Evolutionary conservation across 2,329 filamentous ascomycete species (phyloP).

Genomic region (Rachicladosporium sp.): DNA sequence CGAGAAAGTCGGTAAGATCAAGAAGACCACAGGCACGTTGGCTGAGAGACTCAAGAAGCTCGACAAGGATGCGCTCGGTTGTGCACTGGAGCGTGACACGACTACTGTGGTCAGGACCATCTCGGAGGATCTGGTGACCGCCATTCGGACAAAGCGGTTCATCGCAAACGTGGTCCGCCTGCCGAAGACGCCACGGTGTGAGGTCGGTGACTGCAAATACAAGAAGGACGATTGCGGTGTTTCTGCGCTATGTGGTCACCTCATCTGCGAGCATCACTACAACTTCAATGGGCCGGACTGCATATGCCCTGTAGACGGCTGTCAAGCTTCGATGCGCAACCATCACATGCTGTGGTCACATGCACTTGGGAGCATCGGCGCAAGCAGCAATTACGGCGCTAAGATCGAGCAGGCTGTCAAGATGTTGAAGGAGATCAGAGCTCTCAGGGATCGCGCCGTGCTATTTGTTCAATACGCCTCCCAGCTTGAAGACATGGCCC

Average conservation of each 20-base stretch:
- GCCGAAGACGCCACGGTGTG: background rate
- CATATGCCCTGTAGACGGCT: slow-evolving; percentile 29
- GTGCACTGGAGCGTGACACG: too few species aligned
- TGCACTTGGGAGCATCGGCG: slow-evolving; percentile 19
- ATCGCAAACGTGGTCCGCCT: slow-evolving; percentile 10
- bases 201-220: background rate
- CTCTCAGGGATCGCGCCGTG: slow-evolving; percentile 37
- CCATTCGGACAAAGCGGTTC: slow-evolving; percentile 14
- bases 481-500: slow-evolving; percentile 28
- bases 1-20: too few species aligned
- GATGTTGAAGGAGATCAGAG: slow-evolving; percentile 29
- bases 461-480: slow-evolving; percentile 43
- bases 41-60: too few species aligned
- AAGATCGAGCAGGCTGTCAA: slow-evolving; percentile 37
- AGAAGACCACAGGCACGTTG: too few species aligned
- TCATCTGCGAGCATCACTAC: slow-evolving; percentile 34
- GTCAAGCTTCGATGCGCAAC: slow-evolving; percentile 25
- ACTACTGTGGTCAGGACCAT: slow-evolving; percentile 9
- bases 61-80: too few species aligned
- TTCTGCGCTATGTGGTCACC: slow-evolving; percentile 40
- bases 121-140: slow-evolving; percentile 11
- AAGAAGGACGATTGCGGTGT: slow-evolving; percentile 16
- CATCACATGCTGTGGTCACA: slow-evolving; percentile 30
- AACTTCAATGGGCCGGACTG: slow-evolving; percentile 15
- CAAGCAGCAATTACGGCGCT: slow-evolving; percentile 24